A percentile compares a stretch with the other conserved stretches of the same genome.
Evolutionary conservation across 176 grass and related monocot species (phyloP).

Genomic region (Zizania latifolia): DNA sequence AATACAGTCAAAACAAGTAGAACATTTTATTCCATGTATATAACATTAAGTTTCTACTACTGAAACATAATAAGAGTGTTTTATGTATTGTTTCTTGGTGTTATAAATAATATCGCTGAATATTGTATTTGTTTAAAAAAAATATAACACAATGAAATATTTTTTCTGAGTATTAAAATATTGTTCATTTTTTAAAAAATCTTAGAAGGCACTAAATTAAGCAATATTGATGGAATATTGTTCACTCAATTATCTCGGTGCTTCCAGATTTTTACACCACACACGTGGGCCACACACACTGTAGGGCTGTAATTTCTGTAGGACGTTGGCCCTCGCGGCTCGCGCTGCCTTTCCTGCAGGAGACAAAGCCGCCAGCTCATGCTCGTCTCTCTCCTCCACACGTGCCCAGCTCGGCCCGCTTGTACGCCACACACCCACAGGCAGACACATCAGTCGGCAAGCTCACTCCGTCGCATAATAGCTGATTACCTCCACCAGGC

Average conservation of each 20-base stretch:
- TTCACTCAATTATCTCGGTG: background rate
- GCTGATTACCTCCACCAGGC: background rate
- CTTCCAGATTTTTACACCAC: conserved; percentile 25
- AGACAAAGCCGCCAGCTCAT: conserved; percentile 34
- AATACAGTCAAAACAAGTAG: too few species aligned
- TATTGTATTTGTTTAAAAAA: too few species aligned
- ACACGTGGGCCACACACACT: conserved; percentile 4
- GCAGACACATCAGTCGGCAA: background rate
- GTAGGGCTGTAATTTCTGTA: background rate
- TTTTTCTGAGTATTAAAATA: too few species aligned
- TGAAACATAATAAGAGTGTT: too few species aligned
- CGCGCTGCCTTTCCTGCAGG: conserved; percentile 22
- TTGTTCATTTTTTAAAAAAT: too few species aligned
- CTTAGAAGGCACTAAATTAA: too few species aligned
- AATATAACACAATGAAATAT: too few species aligned
- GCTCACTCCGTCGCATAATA: background rate
- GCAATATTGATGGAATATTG: too few species aligned
- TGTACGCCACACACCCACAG: background rate
- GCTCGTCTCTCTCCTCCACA: conserved; percentile 20
- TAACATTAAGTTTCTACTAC: too few species aligned
- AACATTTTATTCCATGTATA: too few species aligned
- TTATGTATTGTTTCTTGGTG: too few species aligned
- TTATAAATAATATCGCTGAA: too few species aligned
- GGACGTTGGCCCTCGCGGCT: background rate
- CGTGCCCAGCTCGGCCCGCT: background rate